Base-by-base conservation (phyloP, 768 basidiomycete species). In the Termitomyces eurrhizus region DNA sequence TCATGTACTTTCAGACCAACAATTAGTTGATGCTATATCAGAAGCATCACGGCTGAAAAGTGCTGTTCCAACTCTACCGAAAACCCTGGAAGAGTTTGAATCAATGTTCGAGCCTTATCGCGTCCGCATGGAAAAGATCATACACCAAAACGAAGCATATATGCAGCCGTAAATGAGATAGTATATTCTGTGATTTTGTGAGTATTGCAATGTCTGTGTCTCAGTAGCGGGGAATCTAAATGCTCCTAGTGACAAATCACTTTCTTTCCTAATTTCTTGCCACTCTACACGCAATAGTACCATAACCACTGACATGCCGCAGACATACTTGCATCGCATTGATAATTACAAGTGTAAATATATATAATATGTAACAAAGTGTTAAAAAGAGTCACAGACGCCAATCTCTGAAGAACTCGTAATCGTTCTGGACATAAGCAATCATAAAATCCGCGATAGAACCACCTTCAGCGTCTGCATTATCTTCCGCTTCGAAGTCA, bases 381-480 rank as follows among this genome's bases (percentile, higher is more conserved):
- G 36, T 18, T 41, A 37, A 36, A 21, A 16, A 52, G 16, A 56
- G 62, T 67, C 77, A 85, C 70, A 88, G 33, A 55, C 85, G 80
- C 89, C 90, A 92, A 46, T 88, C 87, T 60, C 74, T 77, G 74
- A 93, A 93, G 71, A 81, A 87, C 41, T 87, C 86, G 69, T 79
- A 81, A 64, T 93, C 88, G 45, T 67, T 69, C 55, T 80, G 76
- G 29, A 89, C 86, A 65, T 85, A 80, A 16, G 76, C 69, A 35
- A 97, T 76, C 93, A 97, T 95, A 68, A 92, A 95, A 59, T 95
- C 93, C 44, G 88, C 86, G 18, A 89, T 78, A 9, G 85, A 87
- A 16, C 92, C 92, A 1, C 89, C 88, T 41, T 89, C 86, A 0
- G 29, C 4, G 32, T 79, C 80, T 14, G 76, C 81, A 3, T 77